Base-by-base conservation (phyloP, 305 asterid genomes). In the Ilex paraguariensis region DNA sequence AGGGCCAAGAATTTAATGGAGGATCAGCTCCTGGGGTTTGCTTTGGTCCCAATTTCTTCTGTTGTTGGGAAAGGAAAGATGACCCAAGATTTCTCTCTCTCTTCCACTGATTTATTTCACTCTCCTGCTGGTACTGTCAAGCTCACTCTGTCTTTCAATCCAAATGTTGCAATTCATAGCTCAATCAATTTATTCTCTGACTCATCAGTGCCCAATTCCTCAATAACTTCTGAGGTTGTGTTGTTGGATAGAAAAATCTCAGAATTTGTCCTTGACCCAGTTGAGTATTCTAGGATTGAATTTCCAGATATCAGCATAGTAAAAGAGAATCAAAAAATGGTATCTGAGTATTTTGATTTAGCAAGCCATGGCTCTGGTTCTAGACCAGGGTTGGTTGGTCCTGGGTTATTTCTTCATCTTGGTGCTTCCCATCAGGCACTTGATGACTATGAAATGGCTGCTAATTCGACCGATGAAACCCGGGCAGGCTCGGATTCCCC, bases 61-160 rank as follows among this genome's bases (percentile, higher is more conserved):
- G 57, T 86, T 36, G 54, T 51, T 28, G 84, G 76, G 1, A 78
- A 79, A 71, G 85, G 74, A 6, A 81, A 75, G 62, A 45, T 73
- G 6, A 77, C 91, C 21, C 88, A 76, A 64, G 83, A 76, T 59
- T 84, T 75, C 53, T 54, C 68, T 57, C 85, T 86, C 36, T 81
- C 95, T 7, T 81, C 90, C 5, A 84, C 91, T 31, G 95, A 86
- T 56, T 55, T 86, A 70, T 79, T 86, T 40, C 87, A 76, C 64
- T 86, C 88, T 12, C 91, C 95, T 6, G 91, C 87, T 59, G 91
- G 95, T 54, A 86, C 85, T 9, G 77, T 86, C 40, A 81, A 76
- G 33, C 36, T 86, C 16, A 77, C 86, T 0, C 95, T 86, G 11
- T 76, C 73, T 48, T 67, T 86, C 67, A 65, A 72, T 60, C 73